These are phyloP conservation scores for Akanthomyces dipterigenus DNA, from an alignment of 2,329 filamentous ascomycete species.

Conservation along the genomic window DNA sequence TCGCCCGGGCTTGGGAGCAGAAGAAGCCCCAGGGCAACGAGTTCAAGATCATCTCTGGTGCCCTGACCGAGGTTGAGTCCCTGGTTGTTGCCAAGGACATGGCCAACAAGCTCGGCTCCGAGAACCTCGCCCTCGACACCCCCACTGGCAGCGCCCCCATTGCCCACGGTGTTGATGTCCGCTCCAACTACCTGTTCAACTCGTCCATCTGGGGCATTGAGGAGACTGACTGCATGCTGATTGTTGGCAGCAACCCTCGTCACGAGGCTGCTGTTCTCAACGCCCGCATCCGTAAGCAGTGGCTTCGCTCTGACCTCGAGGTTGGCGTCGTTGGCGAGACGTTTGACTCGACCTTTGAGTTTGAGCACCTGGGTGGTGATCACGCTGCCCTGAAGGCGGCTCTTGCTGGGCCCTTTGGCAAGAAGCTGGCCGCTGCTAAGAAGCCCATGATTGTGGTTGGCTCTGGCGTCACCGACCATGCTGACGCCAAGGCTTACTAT, in stretches of 20 bases:
- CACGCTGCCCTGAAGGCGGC: slow-evolving; percentile 76
- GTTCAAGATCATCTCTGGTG: slow-evolving; percentile 91
- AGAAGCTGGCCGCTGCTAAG: slow-evolving; percentile 83
- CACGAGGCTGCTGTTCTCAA: slow-evolving; percentile 95
- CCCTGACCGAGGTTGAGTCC: slow-evolving; percentile 85
- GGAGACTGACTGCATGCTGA: slow-evolving; percentile 83
- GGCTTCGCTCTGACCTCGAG: slow-evolving; percentile 90
- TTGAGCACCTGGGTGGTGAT: slow-evolving; percentile 80
- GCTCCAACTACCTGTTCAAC: slow-evolving; percentile 96
- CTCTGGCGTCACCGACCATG: slow-evolving; percentile 83
- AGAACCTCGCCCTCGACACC: slow-evolving; percentile 90
- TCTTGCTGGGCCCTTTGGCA: slow-evolving; percentile 80
- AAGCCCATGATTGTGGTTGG: slow-evolving; percentile 95
- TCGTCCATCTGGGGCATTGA: slow-evolving; percentile 90
- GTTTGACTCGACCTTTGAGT: slow-evolving; percentile 93
- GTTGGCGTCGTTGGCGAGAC: slow-evolving; percentile 85
- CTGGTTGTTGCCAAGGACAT: slow-evolving; percentile 96
- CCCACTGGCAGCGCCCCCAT: slow-evolving; percentile 76
- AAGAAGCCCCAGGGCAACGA: slow-evolving; percentile 83
- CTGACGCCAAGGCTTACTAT: slow-evolving; percentile 87
- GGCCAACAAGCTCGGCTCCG: slow-evolving; percentile 91
- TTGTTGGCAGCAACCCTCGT: slow-evolving; percentile 90
- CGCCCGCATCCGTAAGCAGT: slow-evolving; percentile 95
- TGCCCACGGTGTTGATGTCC: slow-evolving; percentile 87
- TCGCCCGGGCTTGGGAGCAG: slow-evolving; percentile 71